phyloP scores from a whole-genome alignment of 345 rosid genomes.

The Camelina sativa region DNA sequence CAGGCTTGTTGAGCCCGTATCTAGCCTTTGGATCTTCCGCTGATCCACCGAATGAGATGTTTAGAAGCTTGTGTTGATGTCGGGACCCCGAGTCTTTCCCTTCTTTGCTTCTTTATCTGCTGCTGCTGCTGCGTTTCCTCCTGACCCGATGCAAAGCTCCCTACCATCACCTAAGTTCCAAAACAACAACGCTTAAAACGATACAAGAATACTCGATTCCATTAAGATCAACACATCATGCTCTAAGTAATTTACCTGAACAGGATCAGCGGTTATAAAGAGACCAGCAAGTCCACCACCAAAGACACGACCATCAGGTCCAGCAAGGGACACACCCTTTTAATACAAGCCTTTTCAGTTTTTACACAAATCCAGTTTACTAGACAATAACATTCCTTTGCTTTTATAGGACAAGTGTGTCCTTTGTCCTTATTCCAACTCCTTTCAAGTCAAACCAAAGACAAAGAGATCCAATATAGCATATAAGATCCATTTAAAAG shows the following conservation, averaged over 20 bases:
- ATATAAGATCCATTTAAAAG: slow-evolving; percentile 20
- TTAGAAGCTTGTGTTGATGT: slow-evolving; percentile 34
- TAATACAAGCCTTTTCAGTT: not conserved
- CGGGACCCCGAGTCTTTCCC: slow-evolving; percentile 29
- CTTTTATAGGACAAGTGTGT: slow-evolving; percentile 11
- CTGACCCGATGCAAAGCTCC: slow-evolving; percentile 71
- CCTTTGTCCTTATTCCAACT: slow-evolving; percentile 28
- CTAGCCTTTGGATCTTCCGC: no score
- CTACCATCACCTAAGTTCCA: slow-evolving; percentile 67
- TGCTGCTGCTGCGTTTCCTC: slow-evolving; percentile 50
- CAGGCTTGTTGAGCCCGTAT: no score
- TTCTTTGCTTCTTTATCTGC: slow-evolving; percentile 66
- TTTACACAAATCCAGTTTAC: slow-evolving; percentile 20
- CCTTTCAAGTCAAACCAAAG: slow-evolving; percentile 29
- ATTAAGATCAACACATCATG: no score
- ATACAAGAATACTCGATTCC: not conserved
- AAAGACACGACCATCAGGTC: no score
- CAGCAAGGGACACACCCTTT: slow-evolving; percentile 68
- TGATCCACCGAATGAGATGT: slow-evolving; percentile 47
- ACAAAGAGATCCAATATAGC: slow-evolving; percentile 29
- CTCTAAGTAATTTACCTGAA: no score
- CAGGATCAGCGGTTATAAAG: no score
- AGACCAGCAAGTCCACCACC: no score
- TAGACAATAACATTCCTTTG: slow-evolving; percentile 11
- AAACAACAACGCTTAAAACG: slow-evolving; percentile 21